A percentile compares a stretch with the other conserved stretches of the same genome.
Conservation (phyloP, 2,329 filamentous ascomycete species). For the Cytospora chrysosperma region DNA sequence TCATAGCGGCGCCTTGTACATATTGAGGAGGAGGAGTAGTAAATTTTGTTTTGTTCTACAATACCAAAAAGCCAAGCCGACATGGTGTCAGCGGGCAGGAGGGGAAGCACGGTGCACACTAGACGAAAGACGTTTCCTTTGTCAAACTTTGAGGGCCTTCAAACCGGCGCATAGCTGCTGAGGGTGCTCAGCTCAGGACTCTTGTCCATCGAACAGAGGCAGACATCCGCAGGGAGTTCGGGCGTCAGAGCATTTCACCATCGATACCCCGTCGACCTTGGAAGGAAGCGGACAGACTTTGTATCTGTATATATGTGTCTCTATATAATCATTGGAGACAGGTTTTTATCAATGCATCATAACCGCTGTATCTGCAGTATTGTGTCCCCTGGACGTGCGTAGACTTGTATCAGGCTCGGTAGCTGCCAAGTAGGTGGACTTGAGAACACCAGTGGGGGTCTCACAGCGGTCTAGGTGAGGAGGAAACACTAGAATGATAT, state of each 20-base stretch:
- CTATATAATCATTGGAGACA: constrained; percentile 12
- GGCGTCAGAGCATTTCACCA: constrained; percentile 11
- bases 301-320: constrained; percentile 10
- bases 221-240: constrained; percentile 16
- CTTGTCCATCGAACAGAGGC: neutral
- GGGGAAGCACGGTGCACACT: neutral
- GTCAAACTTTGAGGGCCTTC: neutral
- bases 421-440: too few relatives aligned
- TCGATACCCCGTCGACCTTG: constrained; percentile 20
- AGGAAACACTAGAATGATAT: too few relatives aligned
- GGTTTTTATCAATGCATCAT: constrained; percentile 20
- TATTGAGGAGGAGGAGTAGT: neutral
- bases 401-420: neutral
- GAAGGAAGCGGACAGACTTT: constrained; percentile 10
- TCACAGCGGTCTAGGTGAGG: too few relatives aligned
- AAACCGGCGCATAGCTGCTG: neutral
- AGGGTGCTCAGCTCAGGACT: neutral
- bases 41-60: neutral
- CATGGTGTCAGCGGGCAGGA: neutral
- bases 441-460: too few relatives aligned
- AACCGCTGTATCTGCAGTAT: neutral
- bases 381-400: neutral
- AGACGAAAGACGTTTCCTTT: constrained; percentile 12
- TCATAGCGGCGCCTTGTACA: neutral
- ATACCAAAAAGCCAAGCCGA: neutral